phyloP scores from a whole-genome alignment of 768 basidiomycete genomes.

The Crassisporium funariophilum region DNA sequence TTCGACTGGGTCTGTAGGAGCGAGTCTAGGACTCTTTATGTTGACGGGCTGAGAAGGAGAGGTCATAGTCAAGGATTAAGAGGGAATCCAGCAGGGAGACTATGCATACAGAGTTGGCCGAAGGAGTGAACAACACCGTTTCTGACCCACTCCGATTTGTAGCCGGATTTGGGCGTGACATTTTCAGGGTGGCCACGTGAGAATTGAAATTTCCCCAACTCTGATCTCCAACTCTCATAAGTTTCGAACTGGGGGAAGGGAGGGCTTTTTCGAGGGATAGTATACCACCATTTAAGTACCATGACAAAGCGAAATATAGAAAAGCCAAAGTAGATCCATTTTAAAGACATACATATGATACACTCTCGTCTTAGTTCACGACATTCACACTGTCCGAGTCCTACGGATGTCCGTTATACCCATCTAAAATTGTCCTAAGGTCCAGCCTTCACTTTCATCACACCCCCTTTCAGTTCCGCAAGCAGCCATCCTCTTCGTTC shows the following conservation, averaged over 20 bases:
- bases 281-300: no score
- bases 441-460: neutral
- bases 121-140: neutral
- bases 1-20: constrained; percentile 19
- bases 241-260: no score
- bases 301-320: no score
- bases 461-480: no score
- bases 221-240: no score
- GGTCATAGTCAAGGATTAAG: constrained; percentile 40
- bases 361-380: neutral
- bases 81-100: constrained; percentile 1
- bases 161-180: neutral
- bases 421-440: constrained; percentile 3
- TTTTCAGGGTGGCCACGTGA: no score
- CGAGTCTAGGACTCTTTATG: constrained; percentile 40
- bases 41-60: constrained; percentile 59
- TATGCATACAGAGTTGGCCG: constrained; percentile 13
- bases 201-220: no score
- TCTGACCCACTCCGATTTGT: neutral
- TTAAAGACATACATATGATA: neutral
- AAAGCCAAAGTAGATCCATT: no score
- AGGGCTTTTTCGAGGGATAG: no score
- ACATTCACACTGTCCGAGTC: neutral
- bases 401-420: neutral
- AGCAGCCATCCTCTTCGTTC: constrained; percentile 9